A percentile compares a stretch with the other conserved stretches of the same genome.
Evolutionary conservation across 768 basidiomycete species (phyloP).

Genomic region (Paxillus rubicundulus): DNA sequence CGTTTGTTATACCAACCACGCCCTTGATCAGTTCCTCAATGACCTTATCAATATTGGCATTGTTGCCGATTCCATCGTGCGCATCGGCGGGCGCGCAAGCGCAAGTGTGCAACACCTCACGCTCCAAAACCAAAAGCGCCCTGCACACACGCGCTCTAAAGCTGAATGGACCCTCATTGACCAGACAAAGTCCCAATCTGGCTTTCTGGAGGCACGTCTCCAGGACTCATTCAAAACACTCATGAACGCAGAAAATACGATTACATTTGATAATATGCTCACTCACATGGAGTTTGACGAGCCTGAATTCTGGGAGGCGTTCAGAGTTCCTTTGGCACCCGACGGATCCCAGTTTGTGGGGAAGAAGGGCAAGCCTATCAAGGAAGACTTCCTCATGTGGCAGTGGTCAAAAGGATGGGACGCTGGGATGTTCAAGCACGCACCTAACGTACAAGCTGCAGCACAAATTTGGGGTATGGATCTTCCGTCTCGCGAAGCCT

Average conservation of each 20-base stretch:
- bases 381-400: conserved; percentile 40
- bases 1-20: conserved; percentile 74
- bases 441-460: conserved; percentile 24
- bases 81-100: conserved; percentile 58
- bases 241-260: conserved; percentile 5
- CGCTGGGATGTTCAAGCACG: conserved; percentile 40
- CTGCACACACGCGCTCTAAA: conserved; percentile 20
- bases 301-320: conserved; percentile 41
- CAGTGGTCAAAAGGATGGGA: conserved; percentile 47
- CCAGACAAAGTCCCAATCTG: conserved; percentile 27
- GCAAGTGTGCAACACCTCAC: conserved; percentile 45
- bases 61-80: conserved; percentile 45
- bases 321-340: conserved; percentile 39
- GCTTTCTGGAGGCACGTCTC: conserved; percentile 21
- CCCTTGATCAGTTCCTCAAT: conserved; percentile 67
- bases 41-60: conserved; percentile 63
- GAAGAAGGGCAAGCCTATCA: conserved; percentile 36
- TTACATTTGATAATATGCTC: conserved; percentile 35
- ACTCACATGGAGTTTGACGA: conserved; percentile 53
- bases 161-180: conserved; percentile 45
- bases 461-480: conserved; percentile 40
- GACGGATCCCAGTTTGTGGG: conserved; percentile 48
- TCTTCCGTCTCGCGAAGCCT: conserved; percentile 22
- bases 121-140: conserved; percentile 40
- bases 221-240: conserved; percentile 32